Percentiles rank a stretch among this genome's conserved stretches.
Evolutionary conservation across 2,329 filamentous ascomycete genomes (phyloP).

Genomic region (Cylindrodendrum hubeiense): DNA sequence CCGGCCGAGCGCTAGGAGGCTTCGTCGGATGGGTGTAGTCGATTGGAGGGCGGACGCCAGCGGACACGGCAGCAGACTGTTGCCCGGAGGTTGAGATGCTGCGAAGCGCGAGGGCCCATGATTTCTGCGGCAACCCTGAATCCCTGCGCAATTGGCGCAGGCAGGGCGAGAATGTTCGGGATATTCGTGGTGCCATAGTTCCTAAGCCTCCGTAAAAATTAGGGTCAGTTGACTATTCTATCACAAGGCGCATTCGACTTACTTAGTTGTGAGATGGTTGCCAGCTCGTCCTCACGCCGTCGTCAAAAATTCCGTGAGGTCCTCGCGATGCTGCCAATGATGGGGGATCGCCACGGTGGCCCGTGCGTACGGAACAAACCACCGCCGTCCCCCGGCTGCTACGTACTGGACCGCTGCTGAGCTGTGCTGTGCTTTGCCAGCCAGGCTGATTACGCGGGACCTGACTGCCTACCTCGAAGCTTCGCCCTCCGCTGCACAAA

Average conservation of each 20-base stretch:
- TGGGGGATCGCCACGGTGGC: constrained; percentile 7
- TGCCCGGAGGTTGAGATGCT: constrained; percentile 44
- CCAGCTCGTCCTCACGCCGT: constrained; percentile 24
- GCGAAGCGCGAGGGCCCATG: constrained; percentile 38
- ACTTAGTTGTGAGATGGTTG: constrained; percentile 20
- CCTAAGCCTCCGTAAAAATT: neutral
- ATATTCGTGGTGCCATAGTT: constrained; percentile 42
- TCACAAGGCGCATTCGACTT: constrained; percentile 12
- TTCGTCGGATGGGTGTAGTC: constrained; percentile 76
- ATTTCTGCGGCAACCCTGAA: constrained; percentile 25
- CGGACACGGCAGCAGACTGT: constrained; percentile 41
- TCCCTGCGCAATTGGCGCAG: constrained; percentile 42
- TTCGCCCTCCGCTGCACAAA: constrained; percentile 33
- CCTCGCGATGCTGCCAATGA: constrained; percentile 21
- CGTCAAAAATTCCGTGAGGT: constrained; percentile 36
- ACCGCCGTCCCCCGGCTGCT: constrained; percentile 34
- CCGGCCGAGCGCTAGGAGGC: constrained; percentile 87
- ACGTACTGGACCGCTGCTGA: constrained; percentile 25
- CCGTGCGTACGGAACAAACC: constrained; percentile 43
- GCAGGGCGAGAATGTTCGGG: constrained; percentile 35
- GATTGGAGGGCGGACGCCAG: constrained; percentile 52
- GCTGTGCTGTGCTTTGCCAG: constrained; percentile 29
- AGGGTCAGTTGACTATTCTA: constrained; percentile 11
- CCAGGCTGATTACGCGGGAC: constrained; percentile 48
- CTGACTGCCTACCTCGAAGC: constrained; percentile 45